Conservation (phyloP, 805 yeast species). For the Lipomyces kockii region DNA sequence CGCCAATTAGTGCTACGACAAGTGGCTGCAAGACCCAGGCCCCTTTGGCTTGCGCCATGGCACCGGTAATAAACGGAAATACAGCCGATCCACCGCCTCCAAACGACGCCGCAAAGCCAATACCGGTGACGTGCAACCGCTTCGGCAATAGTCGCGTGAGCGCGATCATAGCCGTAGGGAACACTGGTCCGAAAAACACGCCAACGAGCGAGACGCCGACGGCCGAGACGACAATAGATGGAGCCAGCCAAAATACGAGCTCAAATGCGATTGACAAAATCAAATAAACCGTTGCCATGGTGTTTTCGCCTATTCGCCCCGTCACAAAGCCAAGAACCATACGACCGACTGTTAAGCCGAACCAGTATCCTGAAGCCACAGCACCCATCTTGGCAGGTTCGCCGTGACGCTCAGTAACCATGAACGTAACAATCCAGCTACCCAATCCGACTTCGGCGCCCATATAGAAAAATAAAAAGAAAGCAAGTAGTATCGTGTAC, state of each 20-base stretch:
- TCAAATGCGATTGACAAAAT: constrained; percentile 49
- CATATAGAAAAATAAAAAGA: constrained; percentile 63
- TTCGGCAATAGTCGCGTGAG: constrained; percentile 66
- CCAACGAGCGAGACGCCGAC: constrained; percentile 58
- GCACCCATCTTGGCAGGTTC: constrained; percentile 57
- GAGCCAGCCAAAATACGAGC: constrained; percentile 56
- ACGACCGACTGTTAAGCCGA: constrained; percentile 70
- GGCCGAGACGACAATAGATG: constrained; percentile 53
- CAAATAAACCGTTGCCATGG: constrained; percentile 49
- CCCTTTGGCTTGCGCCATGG: constrained; percentile 44
- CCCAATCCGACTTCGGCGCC: constrained; percentile 74
- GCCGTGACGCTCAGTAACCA: constrained; percentile 60
- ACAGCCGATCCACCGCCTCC: constrained; percentile 87
- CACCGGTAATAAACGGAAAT: constrained; percentile 69
- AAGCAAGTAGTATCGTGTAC: constrained; percentile 55
- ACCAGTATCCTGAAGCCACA: constrained; percentile 73
- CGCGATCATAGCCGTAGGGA: constrained; percentile 72
- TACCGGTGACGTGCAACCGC: constrained; percentile 63
- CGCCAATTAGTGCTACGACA: constrained; percentile 21
- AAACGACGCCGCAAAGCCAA: constrained; percentile 75
- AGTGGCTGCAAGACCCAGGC: constrained; percentile 34
- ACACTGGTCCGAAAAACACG: constrained; percentile 67
- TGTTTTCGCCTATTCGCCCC: constrained; percentile 38
- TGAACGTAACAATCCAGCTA: constrained; percentile 71
- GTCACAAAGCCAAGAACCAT: constrained; percentile 53